Base-by-base conservation (phyloP, 1,284 basidiomycete genomes). In the Ustilago xerochloae region DNA sequence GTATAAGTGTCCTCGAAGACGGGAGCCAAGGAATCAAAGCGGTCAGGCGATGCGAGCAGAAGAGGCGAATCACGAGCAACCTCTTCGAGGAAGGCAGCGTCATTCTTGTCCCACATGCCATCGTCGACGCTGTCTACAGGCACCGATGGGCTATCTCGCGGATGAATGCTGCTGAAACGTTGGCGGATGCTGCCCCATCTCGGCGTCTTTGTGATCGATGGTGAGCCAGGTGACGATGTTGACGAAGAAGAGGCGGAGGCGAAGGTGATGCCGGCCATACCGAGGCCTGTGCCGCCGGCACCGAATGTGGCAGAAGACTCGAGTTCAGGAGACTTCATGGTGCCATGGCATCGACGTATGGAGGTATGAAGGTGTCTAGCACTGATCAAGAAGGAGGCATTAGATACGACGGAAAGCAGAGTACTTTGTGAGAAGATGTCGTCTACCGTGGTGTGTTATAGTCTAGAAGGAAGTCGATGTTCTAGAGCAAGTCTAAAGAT, bases 61-160 rank as follows among this genome's bases (percentile, higher is more conserved):
- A 56, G 30, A 6, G 63, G 69, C 6, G 68, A 65, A n/a, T 51
- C 30, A 29, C 58, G 65, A 12, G 71, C 65, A 22, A 74, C 65
- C 20, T 74, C 62, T 32, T 74, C 53, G 46, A 74, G 65, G 41
- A 74, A 74, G 16, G 71, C 71, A n/a, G 71, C 62, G 29, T 74
- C 71, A 51, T 69, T 74, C 54, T 64, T 74, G 52, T 74, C 71
- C 71, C 71, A 74, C 58, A 74, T 64, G 30, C 28, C 71, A 33
- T 61, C 54, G 28, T 74, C 71, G 33, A 74, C 60, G 41, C 59
- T 62, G 52, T 69, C 65, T 4, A 48, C 39, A 12, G 52, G 53
- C 13, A 49, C 48, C 7, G 55, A 63, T 13, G 57, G 35, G 22
- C 30, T 55, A 35, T 70, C 67, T 35, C 67, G 67, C 7, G 56